These are phyloP conservation scores for Umbelopsis sp. DNA, from an alignment of 192 early-diverging fungal species.

Conservation along the genomic window DNA sequence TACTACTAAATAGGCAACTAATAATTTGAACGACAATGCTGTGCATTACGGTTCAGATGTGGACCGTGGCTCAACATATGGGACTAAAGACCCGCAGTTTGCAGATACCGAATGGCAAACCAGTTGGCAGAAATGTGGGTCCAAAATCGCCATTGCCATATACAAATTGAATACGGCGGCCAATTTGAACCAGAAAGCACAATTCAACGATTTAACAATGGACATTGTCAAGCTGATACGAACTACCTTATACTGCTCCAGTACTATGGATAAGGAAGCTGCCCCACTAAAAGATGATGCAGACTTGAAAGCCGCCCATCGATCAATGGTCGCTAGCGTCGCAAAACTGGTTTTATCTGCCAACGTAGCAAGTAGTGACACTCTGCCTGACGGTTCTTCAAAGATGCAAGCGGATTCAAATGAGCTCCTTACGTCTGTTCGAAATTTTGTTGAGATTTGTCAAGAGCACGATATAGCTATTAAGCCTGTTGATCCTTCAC, in stretches of 20 bases:
- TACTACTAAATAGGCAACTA: too few relatives aligned
- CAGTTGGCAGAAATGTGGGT: slow-evolving; percentile 55
- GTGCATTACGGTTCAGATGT: too few relatives aligned
- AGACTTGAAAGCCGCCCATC: slow-evolving; percentile 69
- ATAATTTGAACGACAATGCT: too few relatives aligned
- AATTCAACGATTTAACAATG: slow-evolving; percentile 59
- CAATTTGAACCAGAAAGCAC: slow-evolving; percentile 52
- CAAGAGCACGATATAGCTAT: slow-evolving; percentile 42
- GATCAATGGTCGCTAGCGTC: slow-evolving; percentile 76
- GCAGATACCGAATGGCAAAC: slow-evolving; percentile 16
- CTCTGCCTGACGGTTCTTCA: slow-evolving; percentile 21
- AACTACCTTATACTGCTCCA: slow-evolving; percentile 83
- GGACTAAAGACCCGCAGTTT: too few relatives aligned
- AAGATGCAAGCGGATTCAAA: slow-evolving; percentile 76
- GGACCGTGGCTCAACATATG: too few relatives aligned
- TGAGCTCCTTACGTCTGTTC: slow-evolving; percentile 77
- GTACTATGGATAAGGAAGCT: slow-evolving; percentile 69
- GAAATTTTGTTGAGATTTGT: slow-evolving; percentile 66
- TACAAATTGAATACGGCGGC: slow-evolving; percentile 57
- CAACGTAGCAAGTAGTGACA: slow-evolving; percentile 72
- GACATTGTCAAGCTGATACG: slow-evolving; percentile 78
- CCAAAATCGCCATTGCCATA: slow-evolving; percentile 51
- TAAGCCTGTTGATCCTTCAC: slow-evolving; percentile 38
- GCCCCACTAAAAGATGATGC: slow-evolving; percentile 66
- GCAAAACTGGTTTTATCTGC: slow-evolving; percentile 86